Base-by-base conservation (phyloP, 352 stramenopile genomes). In the Phytophthora agathidicida region DNA sequence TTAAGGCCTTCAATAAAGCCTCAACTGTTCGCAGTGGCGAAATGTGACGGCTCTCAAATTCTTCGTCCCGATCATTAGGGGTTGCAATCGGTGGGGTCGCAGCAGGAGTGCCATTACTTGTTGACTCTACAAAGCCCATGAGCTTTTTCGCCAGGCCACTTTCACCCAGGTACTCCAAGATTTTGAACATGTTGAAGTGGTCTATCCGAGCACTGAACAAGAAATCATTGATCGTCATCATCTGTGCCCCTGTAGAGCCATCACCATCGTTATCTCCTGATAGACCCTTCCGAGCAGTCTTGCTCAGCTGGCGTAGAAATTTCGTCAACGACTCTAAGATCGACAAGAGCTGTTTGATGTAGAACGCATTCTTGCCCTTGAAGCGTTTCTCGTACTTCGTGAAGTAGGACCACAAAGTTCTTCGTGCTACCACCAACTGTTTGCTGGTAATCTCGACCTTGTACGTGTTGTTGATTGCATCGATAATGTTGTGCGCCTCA, bases 401-500 rank as follows among this genome's bases (percentile, higher is more conserved):
- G 22, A 91, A 94, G 57, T 96, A 96, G 1, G 78, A 71, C 87
- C 87, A 96, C n/a, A 96, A 54, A 20, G 74, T 88, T 24, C 87
- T 71, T 26, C 85, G 69, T 7, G 81, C 77, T 17, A 91, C 70
- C 1, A 94, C 80, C 6, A 93, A 54, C 46, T 93, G 73, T 41
- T 92, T 94, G 57, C 71, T 92, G 17, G 73, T 80, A 8, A 93
- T 78, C 27, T 82, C 57, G 10, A 93, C 82, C 33, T 87, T 92
- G 68, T 98, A 94, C 7, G 89, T 94, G 53, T 81, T 86, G 61
- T 97, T 97, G 51, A 99, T 89, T 9, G 96, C 91, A 58, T 99
- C 96, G 7, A 98, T 83, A 33, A 99, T 89, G 70, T 99, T 99
- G 74, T 99, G 98, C 13, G 97, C 98, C 71, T 99, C 98, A 69